Evolutionary conservation across 441 rosid species (phyloP), one percentile per base, ranked within the genome.

Genomic region (Flueggea neowawraea): DNA sequence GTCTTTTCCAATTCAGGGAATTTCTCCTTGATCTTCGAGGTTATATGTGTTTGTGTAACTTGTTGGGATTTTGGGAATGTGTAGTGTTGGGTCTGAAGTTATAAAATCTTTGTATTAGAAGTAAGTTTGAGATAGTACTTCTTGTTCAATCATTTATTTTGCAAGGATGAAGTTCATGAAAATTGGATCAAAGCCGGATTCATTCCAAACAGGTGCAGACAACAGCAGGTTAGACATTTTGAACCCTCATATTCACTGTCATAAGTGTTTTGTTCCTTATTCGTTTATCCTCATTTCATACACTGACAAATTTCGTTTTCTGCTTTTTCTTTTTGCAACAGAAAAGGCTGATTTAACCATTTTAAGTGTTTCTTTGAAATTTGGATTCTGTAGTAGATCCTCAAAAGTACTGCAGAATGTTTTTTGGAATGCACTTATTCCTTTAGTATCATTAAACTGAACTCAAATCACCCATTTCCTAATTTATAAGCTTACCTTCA

Each of bases 101-200:
- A 39, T 56, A 33, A 62, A 60, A 63, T 67, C 16, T 69, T 67
- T 63, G 79, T 65, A 22, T 22, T 22, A 65, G 45, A 73, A 16
- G 65, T 54, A 71, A 8, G 8, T 45, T 57, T 52, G 73, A 36
- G 59, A 14, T 22, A 44, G 57, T 56, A 31, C 59, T 52, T 61
- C 16, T 69, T 54, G 63, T 62, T 69, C 51, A 61, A 64, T 64
- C 68, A 67, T 68, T 68, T 67, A n/a, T 39, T 57, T 63, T 67
- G 66, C 50, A 62, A 84, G 79, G 64, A 91, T 91, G 98, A 91
- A 89, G 96, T 91, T 91, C 54, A 91, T 91, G 98, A 91, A 91
- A 71, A 86, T 91, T 57, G 96, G 98, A 64, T 91, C 98, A 0
- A 91, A 91, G 79, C 84, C 88, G 13, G 95, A 91, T 76, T 69